Conservation (phyloP, 257 asterid species). For the Solanum microdontum region DNA sequence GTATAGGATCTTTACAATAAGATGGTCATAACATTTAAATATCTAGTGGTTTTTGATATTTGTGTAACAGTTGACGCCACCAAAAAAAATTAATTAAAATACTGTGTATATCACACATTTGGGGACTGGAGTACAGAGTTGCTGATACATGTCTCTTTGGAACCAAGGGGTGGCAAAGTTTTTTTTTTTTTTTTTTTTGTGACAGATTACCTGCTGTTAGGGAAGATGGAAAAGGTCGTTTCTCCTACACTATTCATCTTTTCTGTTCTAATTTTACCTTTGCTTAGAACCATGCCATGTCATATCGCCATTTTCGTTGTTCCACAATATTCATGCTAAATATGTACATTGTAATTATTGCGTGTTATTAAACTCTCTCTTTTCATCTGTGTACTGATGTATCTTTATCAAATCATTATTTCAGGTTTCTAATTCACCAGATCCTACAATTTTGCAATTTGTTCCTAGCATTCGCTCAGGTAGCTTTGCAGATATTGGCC, state of each 20-base stretch:
- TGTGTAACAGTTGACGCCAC: too few relatives aligned
- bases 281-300: neutral
- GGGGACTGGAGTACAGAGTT: too few relatives aligned
- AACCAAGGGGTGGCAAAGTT: too few relatives aligned
- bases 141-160: too few relatives aligned
- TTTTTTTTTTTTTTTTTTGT: neutral
- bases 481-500: conserved; percentile 69
- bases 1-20: too few relatives aligned
- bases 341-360: neutral
- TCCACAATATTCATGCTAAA: neutral
- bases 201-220: neutral
- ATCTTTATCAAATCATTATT: neutral
- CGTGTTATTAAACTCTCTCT: neutral
- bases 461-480: conserved; percentile 66
- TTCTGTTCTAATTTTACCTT: neutral
- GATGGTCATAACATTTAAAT: too few relatives aligned
- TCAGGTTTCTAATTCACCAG: conserved; percentile 45
- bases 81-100: too few relatives aligned
- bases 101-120: too few relatives aligned
- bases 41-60: too few relatives aligned
- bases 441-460: conserved; percentile 17
- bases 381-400: neutral
- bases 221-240: neutral
- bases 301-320: neutral
- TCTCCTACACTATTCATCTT: neutral